Evolutionary conservation across 352 stramenopile species (phyloP).

Genomic region (Thalassiosira pacifica): DNA sequence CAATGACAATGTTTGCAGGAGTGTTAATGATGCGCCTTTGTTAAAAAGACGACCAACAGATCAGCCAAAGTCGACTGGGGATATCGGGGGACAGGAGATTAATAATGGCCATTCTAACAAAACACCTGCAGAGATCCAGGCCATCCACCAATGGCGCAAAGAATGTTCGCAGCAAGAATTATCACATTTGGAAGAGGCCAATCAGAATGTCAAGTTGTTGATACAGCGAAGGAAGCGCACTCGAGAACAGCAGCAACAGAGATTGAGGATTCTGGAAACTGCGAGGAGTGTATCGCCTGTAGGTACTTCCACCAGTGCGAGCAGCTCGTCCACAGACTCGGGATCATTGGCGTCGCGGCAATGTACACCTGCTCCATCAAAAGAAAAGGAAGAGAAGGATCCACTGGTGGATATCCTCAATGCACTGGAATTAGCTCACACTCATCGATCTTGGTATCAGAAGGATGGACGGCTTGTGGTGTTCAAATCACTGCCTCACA

Average conservation of each 20-base stretch:
- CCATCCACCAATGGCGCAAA: conserved; percentile 54
- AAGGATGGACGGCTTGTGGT: conserved; percentile 56
- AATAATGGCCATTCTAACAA: background rate
- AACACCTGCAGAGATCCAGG: conserved; percentile 14
- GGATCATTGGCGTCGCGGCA: no score
- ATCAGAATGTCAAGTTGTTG: conserved; percentile 35
- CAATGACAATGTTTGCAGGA: no score
- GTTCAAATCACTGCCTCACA: conserved; percentile 45
- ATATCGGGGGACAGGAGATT: no score
- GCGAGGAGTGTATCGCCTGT: background rate
- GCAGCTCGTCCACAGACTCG: no score
- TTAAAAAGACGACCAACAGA: no score
- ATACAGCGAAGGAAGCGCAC: conserved; percentile 2
- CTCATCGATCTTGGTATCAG: conserved; percentile 65
- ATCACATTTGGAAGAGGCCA: conserved; percentile 26
- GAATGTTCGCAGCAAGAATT: conserved; percentile 48
- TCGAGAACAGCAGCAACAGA: background rate
- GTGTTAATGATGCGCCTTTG: no score
- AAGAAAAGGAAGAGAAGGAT: background rate
- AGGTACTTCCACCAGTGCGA: conserved; percentile 9
- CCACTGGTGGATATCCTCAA: background rate
- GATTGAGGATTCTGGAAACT: conserved; percentile 22
- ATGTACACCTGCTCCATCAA: no score
- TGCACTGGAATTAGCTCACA: conserved; percentile 14
- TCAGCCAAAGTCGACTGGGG: no score